Percentiles rank a stretch among this genome's conserved stretches.
These are phyloP conservation scores for Colletotrichum plurivorum DNA, from an alignment of 2,329 filamentous ascomycete species.

Conservation along the genomic window DNA sequence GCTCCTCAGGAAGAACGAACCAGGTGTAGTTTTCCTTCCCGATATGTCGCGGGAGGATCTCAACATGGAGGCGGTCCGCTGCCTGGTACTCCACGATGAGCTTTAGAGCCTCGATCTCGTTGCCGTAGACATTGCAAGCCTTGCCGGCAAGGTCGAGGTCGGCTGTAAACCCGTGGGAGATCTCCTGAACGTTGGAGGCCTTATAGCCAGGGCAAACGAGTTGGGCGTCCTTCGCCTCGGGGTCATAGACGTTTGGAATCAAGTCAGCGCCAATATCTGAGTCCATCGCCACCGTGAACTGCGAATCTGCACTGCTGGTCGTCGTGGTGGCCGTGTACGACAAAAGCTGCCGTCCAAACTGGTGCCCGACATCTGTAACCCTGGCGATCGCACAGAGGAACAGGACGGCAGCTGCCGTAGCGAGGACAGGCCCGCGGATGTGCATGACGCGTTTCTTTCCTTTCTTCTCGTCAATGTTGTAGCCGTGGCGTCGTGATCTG, in stretches of 20 bases:
- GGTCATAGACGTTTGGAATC: conserved; percentile 33
- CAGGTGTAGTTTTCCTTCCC: conserved; percentile 73
- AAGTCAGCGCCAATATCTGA: conserved; percentile 27
- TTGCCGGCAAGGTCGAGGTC: conserved; percentile 77
- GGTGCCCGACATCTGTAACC: conserved; percentile 7
- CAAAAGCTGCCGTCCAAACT: conserved; percentile 1
- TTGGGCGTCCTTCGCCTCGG: conserved; percentile 31
- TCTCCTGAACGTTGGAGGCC: conserved; percentile 71
- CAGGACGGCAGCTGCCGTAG: conserved; percentile 24
- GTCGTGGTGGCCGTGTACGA: conserved; percentile 13
- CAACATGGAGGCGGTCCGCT: conserved; percentile 76
- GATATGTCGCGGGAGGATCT: conserved; percentile 77
- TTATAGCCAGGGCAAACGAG: conserved; percentile 77
- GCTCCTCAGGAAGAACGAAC: conserved; percentile 75
- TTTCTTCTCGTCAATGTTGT: conserved; percentile 1
- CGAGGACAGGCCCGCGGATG: conserved; percentile 10
- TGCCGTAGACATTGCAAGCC: conserved; percentile 84
- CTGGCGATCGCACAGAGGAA: conserved; percentile 26
- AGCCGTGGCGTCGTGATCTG: background rate
- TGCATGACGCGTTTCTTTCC: conserved; percentile 6
- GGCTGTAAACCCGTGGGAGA: conserved; percentile 73
- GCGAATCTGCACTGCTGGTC: background rate
- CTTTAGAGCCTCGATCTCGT: conserved; percentile 76
- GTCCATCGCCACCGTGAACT: conserved; percentile 25
- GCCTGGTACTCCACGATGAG: conserved; percentile 79